Evolutionary conservation across 306 rosid genomes (phyloP), one percentile per base, ranked within the genome.

Genomic region (Amphicarpaea edgeworthii): DNA sequence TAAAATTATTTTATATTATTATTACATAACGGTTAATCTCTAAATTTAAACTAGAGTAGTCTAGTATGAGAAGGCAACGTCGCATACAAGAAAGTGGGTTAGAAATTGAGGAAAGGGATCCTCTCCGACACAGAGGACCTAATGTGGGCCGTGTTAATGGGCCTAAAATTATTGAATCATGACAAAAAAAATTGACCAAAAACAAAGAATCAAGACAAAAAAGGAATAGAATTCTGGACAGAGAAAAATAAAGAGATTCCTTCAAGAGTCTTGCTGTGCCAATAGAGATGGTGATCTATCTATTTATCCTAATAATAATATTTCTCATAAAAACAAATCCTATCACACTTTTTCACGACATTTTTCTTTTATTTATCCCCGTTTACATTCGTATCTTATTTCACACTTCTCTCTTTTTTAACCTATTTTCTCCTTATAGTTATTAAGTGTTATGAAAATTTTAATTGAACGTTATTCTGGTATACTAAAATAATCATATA

Each of bases 61-160:
- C 43, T 46, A 57, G 28, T 58, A 11, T n/a, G 0, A 46, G 71
- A 70, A 42, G 68, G 66, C 19, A 63, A 77, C 41, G 71, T 64
- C 0, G 11, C 60, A 45, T 76, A 28, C 16, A 14, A 21, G 19
- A 8, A 34, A 69, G 65, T 20, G 64, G 51, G 78, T 1, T 70
- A 59, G 5, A 4, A 37, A 50, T 73, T 59, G 17, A 37, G 50
- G 20, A 16, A 57, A 24, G 63, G 58, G 78, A 17, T 53, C 43
- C 51, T 14, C 49, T 55, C 68, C 57, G 73, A 78, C 83, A 73
- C 0, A 42, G 8, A 11, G 80, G 57, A 54, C 53, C 19, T 26
- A 34, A 24, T 46, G 65, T 73, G 84, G 80, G 76, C 71, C 58
- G 1, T 32, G 4, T 28, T 60, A 46, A 16, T 43, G 80, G 84